Evolutionary conservation across 1,284 basidiomycete species (phyloP), one percentile per base, ranked within the genome.

Genomic region (Microbotryum intermedium): DNA sequence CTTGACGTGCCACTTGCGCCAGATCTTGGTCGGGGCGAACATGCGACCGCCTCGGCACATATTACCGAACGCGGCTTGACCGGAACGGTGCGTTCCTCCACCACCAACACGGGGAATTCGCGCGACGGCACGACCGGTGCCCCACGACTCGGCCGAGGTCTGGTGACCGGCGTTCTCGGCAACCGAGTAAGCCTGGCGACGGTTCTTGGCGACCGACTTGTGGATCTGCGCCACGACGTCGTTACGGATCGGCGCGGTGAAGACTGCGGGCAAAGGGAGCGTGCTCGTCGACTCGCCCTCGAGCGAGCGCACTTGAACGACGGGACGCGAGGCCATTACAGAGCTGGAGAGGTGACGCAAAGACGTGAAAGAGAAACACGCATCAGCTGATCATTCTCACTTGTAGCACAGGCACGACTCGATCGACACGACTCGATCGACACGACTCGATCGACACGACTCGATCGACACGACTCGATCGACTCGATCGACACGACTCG

Each of bases 51-150:
- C 93, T 79, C 92, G 88, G 82, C 91, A 95, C 92, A 97, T 95
- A 86, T 97, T 95, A 76, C 94, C 95, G 81, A 98, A 97, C 47
- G 94, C 93, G 76, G 90, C 95, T 87, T 91, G 70, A 67, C 94
- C 94, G 66, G 94, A 94, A 73, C 95, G 90, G 82, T 94, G 90
- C 71, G 95, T 98, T 80, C 94, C 95, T 77, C 90, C 88, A 78
- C 95, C 94, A 76, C 91, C 91, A 69, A 98, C 94, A 90, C 95
- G 94, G 78, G 95, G 95, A 77, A 98, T 98, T 94, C 94, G 94
- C 53, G 94, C 95, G 70, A 99, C 94, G 72, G 95, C 95, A 81
- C 95, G 92, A 87, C 94, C 94, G 72, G 94, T 99, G 81, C 94
- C 94, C 94, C 94, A 99, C 55, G 95, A 98, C 79, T 94, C 91